Percentiles rank a stretch among this genome's conserved stretches.
These are phyloP conservation scores for Wakefieldia striispora DNA, from an alignment of 768 basidiomycete genomes.

Conservation along the genomic window DNA sequence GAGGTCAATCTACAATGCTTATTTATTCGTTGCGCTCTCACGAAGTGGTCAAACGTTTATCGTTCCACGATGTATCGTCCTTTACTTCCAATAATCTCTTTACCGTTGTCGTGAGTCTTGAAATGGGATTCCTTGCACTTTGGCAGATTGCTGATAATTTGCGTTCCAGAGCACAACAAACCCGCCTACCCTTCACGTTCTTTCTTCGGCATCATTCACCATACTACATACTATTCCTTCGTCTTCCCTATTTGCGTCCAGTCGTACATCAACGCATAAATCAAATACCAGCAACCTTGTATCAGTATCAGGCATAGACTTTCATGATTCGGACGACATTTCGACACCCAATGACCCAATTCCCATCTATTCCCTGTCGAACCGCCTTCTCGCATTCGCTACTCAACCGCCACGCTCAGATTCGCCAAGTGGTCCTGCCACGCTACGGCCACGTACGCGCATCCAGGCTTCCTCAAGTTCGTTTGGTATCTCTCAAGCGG, in stretches of 20 bases:
- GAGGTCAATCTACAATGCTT: constrained; percentile 31
- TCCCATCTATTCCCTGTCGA: constrained; percentile 61
- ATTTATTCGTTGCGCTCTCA: constrained; percentile 51
- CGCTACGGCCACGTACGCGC: constrained; percentile 22
- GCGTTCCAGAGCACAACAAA: constrained; percentile 52
- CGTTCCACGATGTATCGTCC: constrained; percentile 39
- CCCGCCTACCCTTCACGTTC: constrained; percentile 53
- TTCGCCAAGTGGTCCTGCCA: constrained; percentile 14
- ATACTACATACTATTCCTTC: constrained; percentile 50
- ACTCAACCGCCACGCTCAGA: constrained; percentile 33
- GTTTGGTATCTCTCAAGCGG: constrained; percentile 42
- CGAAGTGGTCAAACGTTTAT: constrained; percentile 46
- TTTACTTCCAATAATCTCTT: constrained; percentile 49
- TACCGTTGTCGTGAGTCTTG: constrained; percentile 54
- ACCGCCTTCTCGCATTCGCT: constrained; percentile 63
- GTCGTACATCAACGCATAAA: constrained; percentile 34
- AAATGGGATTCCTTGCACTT: not conserved
- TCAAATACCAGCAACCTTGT: constrained; percentile 37
- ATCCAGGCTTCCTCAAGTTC: constrained; percentile 23
- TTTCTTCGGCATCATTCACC: constrained; percentile 53
- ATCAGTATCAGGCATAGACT: constrained; percentile 38
- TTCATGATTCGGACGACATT: constrained; percentile 16
- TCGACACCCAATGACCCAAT: constrained; percentile 25
- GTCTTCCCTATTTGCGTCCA: constrained; percentile 44
- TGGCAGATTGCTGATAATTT: not conserved